Base-by-base conservation (phyloP, 352 stramenopile genomes). In the Pythium chondricola region DNA sequence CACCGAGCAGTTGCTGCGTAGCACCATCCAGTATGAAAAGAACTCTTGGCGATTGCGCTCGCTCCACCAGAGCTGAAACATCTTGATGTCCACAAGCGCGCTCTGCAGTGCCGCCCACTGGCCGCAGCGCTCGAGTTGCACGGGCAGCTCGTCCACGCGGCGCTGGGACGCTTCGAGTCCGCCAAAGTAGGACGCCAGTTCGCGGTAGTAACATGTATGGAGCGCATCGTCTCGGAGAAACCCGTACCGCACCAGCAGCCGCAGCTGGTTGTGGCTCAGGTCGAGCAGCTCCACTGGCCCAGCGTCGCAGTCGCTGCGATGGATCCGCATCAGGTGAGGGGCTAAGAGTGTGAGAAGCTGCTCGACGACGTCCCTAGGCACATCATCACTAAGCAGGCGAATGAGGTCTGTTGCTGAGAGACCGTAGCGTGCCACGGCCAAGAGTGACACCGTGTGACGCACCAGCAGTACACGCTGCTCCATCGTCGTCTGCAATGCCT, bases 61-160 rank as follows among this genome's bases (percentile, higher is more conserved):
- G 48, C 58, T 67, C 82, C 82, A 90, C 82, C 82, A 93, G 24
- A 90, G 60, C 48, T 86, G 82, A 45, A 90, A 93, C 79, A 91
- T 89, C 48, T 83, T 81, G 49, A 93, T 88, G 44, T 91, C 81
- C n/a, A 89, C 77, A 6, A 93, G 71, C 18, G 69, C 55, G 17
- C 43, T 71, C 45, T 90, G 77, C 9, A 93, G 65, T 10, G 77
- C 65, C 14, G 56, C 52, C 82, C 82, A 93, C 56, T 83, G 58
- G 3, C 51, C 54, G 17, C 82, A 93, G 7, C 82, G 73, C 58
- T 89, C 82, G 26, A 91, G 48, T 30, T 93, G 82, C 48, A 93
- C 74, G 0, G 82, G 82, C 8, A 93, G 58, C 49, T 90, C 82
- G 43, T 91, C 77, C 11, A 93, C 55, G n/a, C 79, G 76, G 0